Evolutionary conservation across 805 yeast genomes (phyloP).

Genomic region (Tetrapisispora phaffii): DNA sequence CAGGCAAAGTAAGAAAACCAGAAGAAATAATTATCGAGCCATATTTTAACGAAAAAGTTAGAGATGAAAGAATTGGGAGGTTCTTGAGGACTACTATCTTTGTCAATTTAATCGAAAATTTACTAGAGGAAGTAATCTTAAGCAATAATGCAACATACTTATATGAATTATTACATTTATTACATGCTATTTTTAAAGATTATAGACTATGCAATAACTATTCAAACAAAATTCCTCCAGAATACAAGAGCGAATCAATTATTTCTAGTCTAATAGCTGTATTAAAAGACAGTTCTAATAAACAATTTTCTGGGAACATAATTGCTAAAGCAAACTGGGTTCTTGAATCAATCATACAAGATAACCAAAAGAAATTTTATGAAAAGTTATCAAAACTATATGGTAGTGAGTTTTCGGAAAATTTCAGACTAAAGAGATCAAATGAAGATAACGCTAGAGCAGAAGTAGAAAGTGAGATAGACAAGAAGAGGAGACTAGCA

Average conservation of each 20-base stretch:
- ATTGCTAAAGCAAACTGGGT: constrained; percentile 48
- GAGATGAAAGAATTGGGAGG: constrained; percentile 36
- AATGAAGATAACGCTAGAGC: constrained; percentile 13
- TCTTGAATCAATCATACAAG: constrained; percentile 40
- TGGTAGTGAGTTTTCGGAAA: constrained; percentile 44
- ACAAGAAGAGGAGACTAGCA: constrained; percentile 47
- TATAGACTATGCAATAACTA: constrained; percentile 35
- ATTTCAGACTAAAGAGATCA: constrained; percentile 40
- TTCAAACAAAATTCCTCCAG: constrained; percentile 46
- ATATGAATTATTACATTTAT: constrained; percentile 52
- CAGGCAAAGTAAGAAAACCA: constrained; percentile 31
- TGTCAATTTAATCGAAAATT: constrained; percentile 47
- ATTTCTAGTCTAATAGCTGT: constrained; percentile 37
- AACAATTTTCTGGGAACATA: constrained; percentile 36
- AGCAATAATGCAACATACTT: constrained; percentile 44
- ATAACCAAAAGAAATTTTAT: constrained; percentile 38
- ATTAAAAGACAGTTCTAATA: constrained; percentile 33
- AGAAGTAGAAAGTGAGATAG: constrained; percentile 44
- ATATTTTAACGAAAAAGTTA: constrained; percentile 22
- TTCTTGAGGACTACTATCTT: constrained; percentile 44
- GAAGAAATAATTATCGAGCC: constrained; percentile 45
- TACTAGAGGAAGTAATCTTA: constrained; percentile 45
- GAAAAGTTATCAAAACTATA: constrained; percentile 46
- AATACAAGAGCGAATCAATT: constrained; percentile 29
- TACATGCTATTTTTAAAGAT: constrained; percentile 52